Conservation (phyloP, 495 filamentous ascomycete genomes). For the Aspergillus avenaceus region DNA sequence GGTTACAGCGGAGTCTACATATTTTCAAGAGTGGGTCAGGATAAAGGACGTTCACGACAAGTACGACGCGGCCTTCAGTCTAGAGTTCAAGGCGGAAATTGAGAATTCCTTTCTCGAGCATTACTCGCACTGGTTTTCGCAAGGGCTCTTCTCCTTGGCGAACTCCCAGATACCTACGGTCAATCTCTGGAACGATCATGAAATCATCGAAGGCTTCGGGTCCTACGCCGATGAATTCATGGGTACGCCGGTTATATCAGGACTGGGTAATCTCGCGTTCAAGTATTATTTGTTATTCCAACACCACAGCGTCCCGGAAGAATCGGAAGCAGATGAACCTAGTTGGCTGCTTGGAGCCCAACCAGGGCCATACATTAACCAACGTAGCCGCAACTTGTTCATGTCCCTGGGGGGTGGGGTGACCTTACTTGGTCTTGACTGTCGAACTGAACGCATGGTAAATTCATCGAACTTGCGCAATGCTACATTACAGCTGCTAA, state of each 20-base stretch:
- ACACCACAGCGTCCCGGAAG: constrained; percentile 80
- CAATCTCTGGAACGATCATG: constrained; percentile 97
- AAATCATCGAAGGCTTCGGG: constrained; percentile 95
- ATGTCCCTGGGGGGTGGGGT: constrained; percentile 75
- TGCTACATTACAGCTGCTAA: constrained; percentile 17
- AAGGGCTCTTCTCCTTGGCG: constrained; percentile 88
- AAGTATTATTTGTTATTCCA: constrained; percentile 99
- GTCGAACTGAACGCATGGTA: constrained; percentile 81
- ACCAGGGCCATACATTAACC: constrained; percentile 86
- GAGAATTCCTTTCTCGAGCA: constrained; percentile 82
- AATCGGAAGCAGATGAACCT: constrained; percentile 77
- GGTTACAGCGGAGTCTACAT: constrained; percentile 64
- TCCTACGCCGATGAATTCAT: constrained; percentile 92
- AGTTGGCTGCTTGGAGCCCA: constrained; percentile 81
- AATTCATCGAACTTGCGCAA: constrained; percentile 2
- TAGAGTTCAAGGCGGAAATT: constrained; percentile 77
- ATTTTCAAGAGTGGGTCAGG: constrained; percentile 78
- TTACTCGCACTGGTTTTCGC: constrained; percentile 90
- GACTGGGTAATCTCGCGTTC: constrained; percentile 85
- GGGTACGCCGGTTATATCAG: constrained; percentile 83
- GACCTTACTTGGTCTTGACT: constrained; percentile 82
- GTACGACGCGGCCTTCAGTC: constrained; percentile 65
- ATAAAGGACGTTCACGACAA: constrained; percentile 79
- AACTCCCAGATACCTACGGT: constrained; percentile 96
- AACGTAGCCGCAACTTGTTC: constrained; percentile 81